Conservation (phyloP, 768 basidiomycete genomes). For the Auriscalpium microsporum region DNA sequence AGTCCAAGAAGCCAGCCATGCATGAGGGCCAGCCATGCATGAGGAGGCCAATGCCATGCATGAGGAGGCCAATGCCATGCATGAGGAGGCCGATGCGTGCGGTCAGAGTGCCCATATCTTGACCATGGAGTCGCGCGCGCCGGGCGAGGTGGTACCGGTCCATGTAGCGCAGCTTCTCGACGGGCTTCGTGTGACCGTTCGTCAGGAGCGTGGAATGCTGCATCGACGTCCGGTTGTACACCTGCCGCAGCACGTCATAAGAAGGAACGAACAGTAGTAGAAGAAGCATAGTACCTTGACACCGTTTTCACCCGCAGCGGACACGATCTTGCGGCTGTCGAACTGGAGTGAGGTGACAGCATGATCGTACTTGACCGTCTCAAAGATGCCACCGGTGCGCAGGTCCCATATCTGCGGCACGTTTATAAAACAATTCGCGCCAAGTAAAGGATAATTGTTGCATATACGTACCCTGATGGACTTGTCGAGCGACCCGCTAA, state of each 20-base stretch:
- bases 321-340: slow-evolving; percentile 87
- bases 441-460: not conserved
- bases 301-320: slow-evolving; percentile 89
- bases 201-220: slow-evolving; percentile 77
- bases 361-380: slow-evolving; percentile 86
- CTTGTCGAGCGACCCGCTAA: slow-evolving; percentile 90
- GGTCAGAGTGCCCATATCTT: slow-evolving; percentile 89
- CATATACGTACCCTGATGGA: slow-evolving; percentile 62
- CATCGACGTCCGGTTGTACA: slow-evolving; percentile 91
- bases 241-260: slow-evolving; percentile 33
- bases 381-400: slow-evolving; percentile 78
- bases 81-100: too few species aligned
- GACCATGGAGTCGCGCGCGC: slow-evolving; percentile 76
- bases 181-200: slow-evolving; percentile 91
- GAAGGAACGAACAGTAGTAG: not conserved
- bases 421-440: not conserved
- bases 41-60: too few species aligned
- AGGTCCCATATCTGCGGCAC: slow-evolving; percentile 85
- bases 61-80: too few species aligned
- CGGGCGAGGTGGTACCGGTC: slow-evolving; percentile 90
- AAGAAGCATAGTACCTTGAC: slow-evolving; percentile 51
- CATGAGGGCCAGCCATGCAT: too few species aligned
- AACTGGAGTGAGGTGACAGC: slow-evolving; percentile 90
- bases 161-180: slow-evolving; percentile 87
- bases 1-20: too few species aligned